Evolutionary conservation across 495 filamentous ascomycete genomes (phyloP), one percentile per base, ranked within the genome.

Genomic region (Neurospora cerealis): DNA sequence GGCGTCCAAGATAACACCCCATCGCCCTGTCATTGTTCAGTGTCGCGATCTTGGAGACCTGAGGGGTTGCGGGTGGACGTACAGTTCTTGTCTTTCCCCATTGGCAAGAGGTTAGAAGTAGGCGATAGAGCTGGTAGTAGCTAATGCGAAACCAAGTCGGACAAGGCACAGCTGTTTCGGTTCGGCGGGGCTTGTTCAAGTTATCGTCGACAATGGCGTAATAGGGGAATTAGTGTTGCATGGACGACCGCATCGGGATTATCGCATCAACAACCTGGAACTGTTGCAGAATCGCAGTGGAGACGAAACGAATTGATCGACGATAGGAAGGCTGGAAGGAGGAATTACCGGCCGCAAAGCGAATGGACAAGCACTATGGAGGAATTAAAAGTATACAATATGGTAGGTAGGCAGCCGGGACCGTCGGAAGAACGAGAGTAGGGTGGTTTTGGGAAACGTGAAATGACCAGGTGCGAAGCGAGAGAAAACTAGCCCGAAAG

Each of bases 1-100:
- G 76, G 88, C 88, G 82, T 90, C 88, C 41, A 90, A 81, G 75
- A 90, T 89, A 71, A 89, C 86, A 73, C 88, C 88, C 80, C 84
- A 89, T 84, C 87, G 85, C 83, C 81, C 84, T 86, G 74, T 21
- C 62, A 75, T 37, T 76, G 60, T 70, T 80, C 73, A 73, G 73
- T 66, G 39, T 54, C 62, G 41, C 17, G 69, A 71, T 38, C 36
- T 40, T 38, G 54, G 41, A 24, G 48, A 71, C 73, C 73, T 70
- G 62, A 62, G 32, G 41, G 40, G n/a, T 71, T 32, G 60, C 32
- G 36, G 32, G 17, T 24, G 13, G 24, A 71, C 76, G 8, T 72
- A 78, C 77, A 75, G 39, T 78, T 77, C 71, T 72, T 72, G 32
- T 60, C 71, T 71, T 77, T 77, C 21, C 76, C 76, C 76, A 77